A percentile compares a stretch with the other conserved stretches of the same genome.
phyloP scores from a whole-genome alignment of 177 flowering plant genomes.

The Vitis hybrid region DNA sequence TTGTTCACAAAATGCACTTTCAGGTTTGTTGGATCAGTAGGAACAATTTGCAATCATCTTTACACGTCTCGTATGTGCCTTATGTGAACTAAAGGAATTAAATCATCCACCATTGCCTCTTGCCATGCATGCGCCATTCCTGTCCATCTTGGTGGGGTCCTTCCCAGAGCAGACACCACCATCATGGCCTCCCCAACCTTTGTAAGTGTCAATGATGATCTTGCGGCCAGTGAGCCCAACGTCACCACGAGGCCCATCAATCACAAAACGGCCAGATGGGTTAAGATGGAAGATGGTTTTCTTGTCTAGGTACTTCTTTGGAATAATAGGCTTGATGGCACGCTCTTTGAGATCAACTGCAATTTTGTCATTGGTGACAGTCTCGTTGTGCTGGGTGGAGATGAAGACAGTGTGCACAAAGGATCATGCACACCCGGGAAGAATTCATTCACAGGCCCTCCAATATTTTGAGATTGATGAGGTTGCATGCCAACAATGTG shows the following conservation, averaged over 20 bases:
- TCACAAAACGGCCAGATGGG: conserved; percentile 68
- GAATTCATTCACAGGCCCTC: too few species aligned
- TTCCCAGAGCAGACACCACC: conserved; percentile 68
- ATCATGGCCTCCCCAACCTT: conserved; percentile 71
- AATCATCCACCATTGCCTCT: too few species aligned
- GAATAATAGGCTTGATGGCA: conserved; percentile 57
- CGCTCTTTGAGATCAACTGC: conserved; percentile 39
- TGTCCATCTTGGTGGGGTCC: conserved; percentile 67
- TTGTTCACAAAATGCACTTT: too few species aligned
- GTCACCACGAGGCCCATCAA: conserved; percentile 68
- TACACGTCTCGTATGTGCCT: too few species aligned
- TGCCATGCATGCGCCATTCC: conserved; percentile 60
- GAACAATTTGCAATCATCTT: too few species aligned
- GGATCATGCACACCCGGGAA: too few species aligned
- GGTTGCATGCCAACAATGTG: too few species aligned
- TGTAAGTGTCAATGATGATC: conserved; percentile 66
- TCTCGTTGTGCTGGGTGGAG: conserved; percentile 65
- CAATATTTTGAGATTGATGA: too few species aligned
- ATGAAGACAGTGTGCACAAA: conserved; percentile 58
- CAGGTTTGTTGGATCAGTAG: too few species aligned
- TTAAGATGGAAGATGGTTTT: conserved; percentile 68
- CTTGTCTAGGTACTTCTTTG: conserved; percentile 56
- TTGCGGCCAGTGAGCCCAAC: conserved; percentile 66
- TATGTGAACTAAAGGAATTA: too few species aligned
- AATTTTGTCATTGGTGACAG: conserved; percentile 57